A percentile compares a stretch with the other conserved stretches of the same genome.
Conservation (phyloP, 345 rosid genomes). For the Microcos paniculata region DNA sequence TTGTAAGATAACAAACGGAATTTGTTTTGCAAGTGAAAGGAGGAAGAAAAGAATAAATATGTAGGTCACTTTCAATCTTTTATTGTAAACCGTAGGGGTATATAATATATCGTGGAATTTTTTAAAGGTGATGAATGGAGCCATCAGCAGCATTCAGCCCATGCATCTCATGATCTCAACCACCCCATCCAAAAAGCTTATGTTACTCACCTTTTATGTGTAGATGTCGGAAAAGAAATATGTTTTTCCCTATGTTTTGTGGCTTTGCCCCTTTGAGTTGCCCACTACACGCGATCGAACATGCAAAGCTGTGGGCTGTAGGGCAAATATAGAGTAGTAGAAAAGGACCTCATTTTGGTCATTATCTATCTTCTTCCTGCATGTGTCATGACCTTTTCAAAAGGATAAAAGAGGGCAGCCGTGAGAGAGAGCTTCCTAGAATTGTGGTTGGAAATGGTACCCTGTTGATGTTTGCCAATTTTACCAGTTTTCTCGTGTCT, state of each 20-base stretch:
- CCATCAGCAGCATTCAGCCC: background rate
- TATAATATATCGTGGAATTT: background rate
- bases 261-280: background rate
- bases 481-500: too few relatives aligned
- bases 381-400: background rate
- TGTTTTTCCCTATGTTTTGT: background rate
- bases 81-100: background rate
- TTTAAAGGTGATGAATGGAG: background rate
- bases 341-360: too few relatives aligned
- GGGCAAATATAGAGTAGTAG: too few relatives aligned
- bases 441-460: background rate
- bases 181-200: background rate
- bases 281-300: background rate
- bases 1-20: background rate
- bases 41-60: background rate
- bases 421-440: background rate
- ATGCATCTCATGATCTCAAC: constrained; percentile 3
- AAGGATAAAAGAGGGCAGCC: too few relatives aligned
- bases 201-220: too few relatives aligned
- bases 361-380: background rate
- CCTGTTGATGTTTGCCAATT: too few relatives aligned
- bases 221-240: too few relatives aligned
- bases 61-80: background rate
- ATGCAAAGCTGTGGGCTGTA: background rate
- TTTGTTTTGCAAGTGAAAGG: background rate